phyloP scores from a whole-genome alignment of 495 filamentous ascomycete species.

The Hypoxylon perforatum region DNA sequence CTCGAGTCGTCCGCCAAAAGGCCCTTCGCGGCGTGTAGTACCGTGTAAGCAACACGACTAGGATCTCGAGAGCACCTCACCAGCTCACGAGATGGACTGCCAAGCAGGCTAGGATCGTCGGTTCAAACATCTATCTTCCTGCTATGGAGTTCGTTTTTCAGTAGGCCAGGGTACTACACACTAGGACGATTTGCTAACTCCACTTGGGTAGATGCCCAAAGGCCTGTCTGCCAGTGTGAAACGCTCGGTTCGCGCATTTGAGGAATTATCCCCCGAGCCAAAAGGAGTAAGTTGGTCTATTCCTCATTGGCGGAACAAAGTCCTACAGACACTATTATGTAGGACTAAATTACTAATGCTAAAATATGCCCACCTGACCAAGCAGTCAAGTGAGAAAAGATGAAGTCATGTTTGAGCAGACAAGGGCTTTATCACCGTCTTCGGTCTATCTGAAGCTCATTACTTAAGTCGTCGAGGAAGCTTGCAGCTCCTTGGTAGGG shows the following conservation, averaged over 20 bases:
- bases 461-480: neutral
- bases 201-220: slow-evolving; percentile 27
- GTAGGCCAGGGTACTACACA: neutral
- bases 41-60: neutral
- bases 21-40: neutral
- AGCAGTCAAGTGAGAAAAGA: slow-evolving; percentile 7
- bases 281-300: slow-evolving; percentile 6
- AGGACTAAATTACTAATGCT: slow-evolving; percentile 10
- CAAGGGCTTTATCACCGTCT: neutral
- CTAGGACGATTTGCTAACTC: slow-evolving; percentile 11
- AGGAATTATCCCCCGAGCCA: slow-evolving; percentile 18
- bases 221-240: slow-evolving; percentile 28
- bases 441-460: slow-evolving; percentile 15
- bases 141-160: no score
- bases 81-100: neutral
- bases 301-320: slow-evolving; percentile 37
- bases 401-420: neutral
- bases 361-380: slow-evolving; percentile 8
- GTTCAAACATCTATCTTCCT: slow-evolving; percentile 13
- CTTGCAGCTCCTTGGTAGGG: neutral
- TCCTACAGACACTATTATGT: slow-evolving; percentile 21
- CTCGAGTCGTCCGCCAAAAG: slow-evolving; percentile 9
- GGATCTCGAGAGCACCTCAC: no score
- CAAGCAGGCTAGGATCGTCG: slow-evolving; percentile 29
- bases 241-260: slow-evolving; percentile 22